Base-by-base conservation (phyloP, 83 land plant genomes). In the Picea abies region DNA sequence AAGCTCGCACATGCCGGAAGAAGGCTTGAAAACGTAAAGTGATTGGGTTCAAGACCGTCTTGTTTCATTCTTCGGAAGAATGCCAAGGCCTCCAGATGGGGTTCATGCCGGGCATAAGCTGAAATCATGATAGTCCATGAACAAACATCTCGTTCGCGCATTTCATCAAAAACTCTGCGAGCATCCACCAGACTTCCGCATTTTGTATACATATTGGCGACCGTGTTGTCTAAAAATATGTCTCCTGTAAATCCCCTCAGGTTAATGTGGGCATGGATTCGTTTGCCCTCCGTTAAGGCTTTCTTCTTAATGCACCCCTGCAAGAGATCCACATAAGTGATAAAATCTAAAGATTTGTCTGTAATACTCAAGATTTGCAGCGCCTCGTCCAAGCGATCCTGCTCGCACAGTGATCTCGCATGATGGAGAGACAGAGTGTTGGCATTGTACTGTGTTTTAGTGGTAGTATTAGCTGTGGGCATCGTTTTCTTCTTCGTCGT, bases 171-270 rank as follows among this genome's bases (percentile, higher is more conserved):
- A 44, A 88, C 62, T 20, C 60, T 66, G 64, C 81, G 86, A 72
- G 85, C 66, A 25, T 66, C 64, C 35, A 16, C 79, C 4, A 90
- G 87, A 56, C 62, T 82, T 49, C 82, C 87, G 70, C 82, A 83
- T 69, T 86, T 87, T 69, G 89, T 84, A 87, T 92, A 92, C 86
- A 92, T 84, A 85, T 81, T 89, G 85, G 90, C 87, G 72, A 92
- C 86, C 73, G 87, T 86, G 81, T 90, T 88, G 85, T 63, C 79
- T 49, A 92, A 79, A 35, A 84, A 80, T 70, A 82, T 80, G 84
- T 69, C 23, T 14, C 60, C 12, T 16, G 17, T 12, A 29, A 29
- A 23, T 78, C n/a, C 63, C 11, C 56, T 78, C 49, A 35, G 2
- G 12, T 15, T 7, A 11, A 79, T 79, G 63, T 79, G 80, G 47